Evolutionary conservation across 2,329 filamentous ascomycete species (phyloP).

Genomic region (Fusarium nisikadoi): DNA sequence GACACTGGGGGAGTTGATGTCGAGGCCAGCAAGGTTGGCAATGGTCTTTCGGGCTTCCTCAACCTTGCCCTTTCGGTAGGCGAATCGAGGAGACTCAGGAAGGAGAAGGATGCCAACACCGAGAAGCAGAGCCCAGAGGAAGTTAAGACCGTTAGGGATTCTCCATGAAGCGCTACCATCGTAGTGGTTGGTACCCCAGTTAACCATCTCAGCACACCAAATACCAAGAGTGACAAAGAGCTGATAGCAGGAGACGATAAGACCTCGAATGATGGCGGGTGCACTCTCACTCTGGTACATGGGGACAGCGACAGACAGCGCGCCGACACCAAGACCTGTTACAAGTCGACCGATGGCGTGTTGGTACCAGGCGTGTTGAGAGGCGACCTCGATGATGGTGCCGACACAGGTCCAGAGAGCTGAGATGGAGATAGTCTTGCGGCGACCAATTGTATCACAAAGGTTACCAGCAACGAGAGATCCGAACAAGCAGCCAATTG

Average conservation of each 20-base stretch:
- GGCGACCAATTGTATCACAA: slow-evolving; percentile 70
- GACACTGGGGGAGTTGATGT: slow-evolving; percentile 53
- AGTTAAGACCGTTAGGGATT: slow-evolving; percentile 68
- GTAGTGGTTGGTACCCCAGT: slow-evolving; percentile 67
- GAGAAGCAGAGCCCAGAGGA: slow-evolving; percentile 65
- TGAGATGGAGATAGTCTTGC: slow-evolving; percentile 69
- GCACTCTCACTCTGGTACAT: slow-evolving; percentile 77
- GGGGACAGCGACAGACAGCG: slow-evolving; percentile 70
- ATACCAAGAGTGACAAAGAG: slow-evolving; percentile 77
- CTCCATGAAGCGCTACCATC: slow-evolving; percentile 66
- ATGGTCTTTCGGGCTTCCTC: slow-evolving; percentile 62
- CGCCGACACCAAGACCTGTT: slow-evolving; percentile 74
- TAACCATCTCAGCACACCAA: slow-evolving; percentile 66
- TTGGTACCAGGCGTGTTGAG: slow-evolving; percentile 67
- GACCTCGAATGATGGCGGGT: slow-evolving; percentile 71
- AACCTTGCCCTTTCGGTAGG: slow-evolving; percentile 57
- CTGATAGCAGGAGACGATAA: slow-evolving; percentile 73
- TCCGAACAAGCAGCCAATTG: slow-evolving; percentile 68
- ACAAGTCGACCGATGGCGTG: slow-evolving; percentile 72
- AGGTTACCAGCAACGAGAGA: slow-evolving; percentile 68
- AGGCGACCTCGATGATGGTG: slow-evolving; percentile 71
- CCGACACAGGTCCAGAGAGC: slow-evolving; percentile 72
- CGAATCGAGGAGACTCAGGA: slow-evolving; percentile 65
- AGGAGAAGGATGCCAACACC: slow-evolving; percentile 62
- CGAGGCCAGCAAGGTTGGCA: slow-evolving; percentile 57